Percentiles rank a stretch among this genome's conserved stretches.
Conservation (phyloP, 192 early-diverging fungal genomes). For the Coemansia sp. region DNA sequence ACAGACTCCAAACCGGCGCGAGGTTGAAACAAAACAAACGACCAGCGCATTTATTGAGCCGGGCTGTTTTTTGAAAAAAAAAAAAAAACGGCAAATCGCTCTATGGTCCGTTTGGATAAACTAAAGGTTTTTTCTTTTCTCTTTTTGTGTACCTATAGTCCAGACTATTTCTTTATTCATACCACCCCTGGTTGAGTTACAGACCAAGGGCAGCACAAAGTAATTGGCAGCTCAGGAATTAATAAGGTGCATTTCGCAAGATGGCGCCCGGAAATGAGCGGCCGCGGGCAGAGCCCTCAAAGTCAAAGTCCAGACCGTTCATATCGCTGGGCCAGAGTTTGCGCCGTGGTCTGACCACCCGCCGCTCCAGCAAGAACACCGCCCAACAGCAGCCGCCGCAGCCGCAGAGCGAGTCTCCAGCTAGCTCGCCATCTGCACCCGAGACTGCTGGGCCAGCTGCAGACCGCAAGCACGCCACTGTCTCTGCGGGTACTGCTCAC, state of each 20-base stretch:
- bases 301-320: conserved; percentile 41
- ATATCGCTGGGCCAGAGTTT: conserved; percentile 45
- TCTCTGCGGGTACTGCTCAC: background rate
- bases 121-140: conserved; percentile 1
- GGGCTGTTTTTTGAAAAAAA: background rate
- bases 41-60: background rate
- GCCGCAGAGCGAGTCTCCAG: background rate
- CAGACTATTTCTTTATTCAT: no score
- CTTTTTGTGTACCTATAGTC: background rate
- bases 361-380: conserved; percentile 25
- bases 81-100: background rate
- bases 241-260: conserved; percentile 4
- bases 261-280: conserved; percentile 49
- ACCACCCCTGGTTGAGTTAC: no score
- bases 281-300: conserved; percentile 48
- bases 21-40: background rate
- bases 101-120: background rate
- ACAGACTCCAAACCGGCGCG: conserved; percentile 3
- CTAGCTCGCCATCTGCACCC: background rate
- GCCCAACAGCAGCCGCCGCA: background rate
- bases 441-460: conserved; percentile 1
- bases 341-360: conserved; percentile 46
- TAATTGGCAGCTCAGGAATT: background rate
- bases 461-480: conserved; percentile 6
- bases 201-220: no score